Base-by-base conservation (phyloP, 23 red algal species). In the Chondrus crispus region DNA sequence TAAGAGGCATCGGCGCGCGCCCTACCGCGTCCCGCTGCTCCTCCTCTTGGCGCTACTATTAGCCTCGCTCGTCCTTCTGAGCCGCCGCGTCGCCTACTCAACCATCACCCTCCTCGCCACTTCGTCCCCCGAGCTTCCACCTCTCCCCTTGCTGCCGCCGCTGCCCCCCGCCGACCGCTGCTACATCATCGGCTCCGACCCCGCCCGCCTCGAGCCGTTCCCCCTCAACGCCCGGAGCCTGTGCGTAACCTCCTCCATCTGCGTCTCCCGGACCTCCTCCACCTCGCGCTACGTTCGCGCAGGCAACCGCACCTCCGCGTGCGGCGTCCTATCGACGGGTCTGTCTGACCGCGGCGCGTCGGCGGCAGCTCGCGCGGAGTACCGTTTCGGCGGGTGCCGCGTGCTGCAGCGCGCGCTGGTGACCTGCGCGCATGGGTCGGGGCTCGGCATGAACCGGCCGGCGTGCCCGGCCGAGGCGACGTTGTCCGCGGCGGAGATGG, bases 381-480 rank as follows among this genome's bases (percentile, higher is more conserved):
- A 44, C 43, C 47, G 45, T 16, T 45, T 32, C 54, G 30, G 46
- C 1, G 48, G 54, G 20, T 85, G 81, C 32, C 81, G 33, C n/a
- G 68, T 57, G 19, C 68, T 85, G 5, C 81, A 85, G 36, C 81
- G 52, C 26, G 54, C 47, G 5, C 41, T 63, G 30, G 39, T 85
- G 18, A 24, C 45, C 19, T 87, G 84, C 46, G 62, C 66, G 14
- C 84, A 73, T 87, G 84, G 84, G 2, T 19, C 22, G 20, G 44
- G 68, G 4, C 84, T 87, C 32, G 14, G 14, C 16, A 40, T 42
- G 6, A 48, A 63, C 2, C 71, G 49, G 43, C 84, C 84, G 13
- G 42, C 32, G 3, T 87, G 84, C 37, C 84, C 84, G 10, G 41
- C 47, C 4, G n/a, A 53, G 1, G 42, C 32, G 7, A 11, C 32